Base-by-base conservation (phyloP, 805 yeast species). In the Helenozyma rhizophorensis region DNA sequence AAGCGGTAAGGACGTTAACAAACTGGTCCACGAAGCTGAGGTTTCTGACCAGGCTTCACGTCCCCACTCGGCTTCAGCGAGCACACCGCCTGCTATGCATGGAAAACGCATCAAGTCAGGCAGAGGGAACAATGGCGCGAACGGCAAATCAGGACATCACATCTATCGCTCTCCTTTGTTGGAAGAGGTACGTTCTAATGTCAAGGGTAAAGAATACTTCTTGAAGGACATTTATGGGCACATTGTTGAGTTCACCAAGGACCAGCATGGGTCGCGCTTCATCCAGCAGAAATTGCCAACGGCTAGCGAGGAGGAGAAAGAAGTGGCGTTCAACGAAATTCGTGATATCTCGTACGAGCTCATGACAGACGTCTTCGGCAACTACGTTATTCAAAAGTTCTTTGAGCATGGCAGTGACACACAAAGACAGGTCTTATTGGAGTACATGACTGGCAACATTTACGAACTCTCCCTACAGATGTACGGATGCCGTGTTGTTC, bases 401-500 rank as follows among this genome's bases (percentile, higher is more conserved):
- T 86, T 93, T 58, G 97, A 93, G 61, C 71, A 65, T 50, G 96
- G 97, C 21, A 67, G 80, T 3, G 69, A 60, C 16, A 71, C 76
- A 15, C 97, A 90, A 54, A 78, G 74, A 50, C 69, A 75, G 21
- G 70, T 80, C 9, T 65, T 93, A 42, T 74, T 86, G 32, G 80
- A 74, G 24, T 68, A 71, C 33, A 82, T 88, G 88, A 68, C 69
- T 35, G 87, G 89, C 6, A 80, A 80, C 31, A 77, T 93, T 51
- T 72, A 83, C 41, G 72, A 71, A 14, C 65, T 93, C 35, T 83
- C 96, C 0, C 61, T 88, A 51, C 97, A 93, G 53, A 90, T 90
- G 96, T 93, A 93, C 58, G 97, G 97, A 2, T 93, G 99, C 56
- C 74, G 99, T 45, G 98, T 93, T 29, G 94, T 93, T 22, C 99